A percentile compares a stretch with the other conserved stretches of the same genome.
These are phyloP conservation scores for Claviceps pazoutovae DNA, from an alignment of 2,329 filamentous ascomycete species.

Conservation along the genomic window DNA sequence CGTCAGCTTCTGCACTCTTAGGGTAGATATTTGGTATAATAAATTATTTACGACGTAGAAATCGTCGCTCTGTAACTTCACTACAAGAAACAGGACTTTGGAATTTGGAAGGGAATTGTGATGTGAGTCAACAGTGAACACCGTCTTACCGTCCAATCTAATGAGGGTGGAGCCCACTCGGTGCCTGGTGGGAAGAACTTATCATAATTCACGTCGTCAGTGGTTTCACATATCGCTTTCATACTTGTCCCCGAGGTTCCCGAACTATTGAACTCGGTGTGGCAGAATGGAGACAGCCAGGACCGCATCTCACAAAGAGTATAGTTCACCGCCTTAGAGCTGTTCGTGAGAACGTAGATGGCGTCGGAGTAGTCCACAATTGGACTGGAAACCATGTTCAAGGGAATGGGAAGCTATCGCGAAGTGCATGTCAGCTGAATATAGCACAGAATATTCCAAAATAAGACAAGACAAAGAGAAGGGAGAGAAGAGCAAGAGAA, in stretches of 20 bases:
- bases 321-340: conserved; percentile 30
- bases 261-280: conserved; percentile 44
- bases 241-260: conserved; percentile 45
- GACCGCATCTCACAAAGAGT: conserved; percentile 55
- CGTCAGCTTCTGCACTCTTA: not conserved
- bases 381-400: conserved; percentile 53
- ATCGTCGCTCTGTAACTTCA: too few relatives aligned
- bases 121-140: not conserved
- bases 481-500: too few relatives aligned
- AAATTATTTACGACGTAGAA: not conserved
- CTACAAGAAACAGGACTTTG: not conserved
- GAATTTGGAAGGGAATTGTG: not conserved
- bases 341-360: conserved; percentile 53
- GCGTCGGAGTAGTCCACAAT: conserved; percentile 29
- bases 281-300: conserved; percentile 50
- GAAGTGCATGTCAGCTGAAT: not conserved
- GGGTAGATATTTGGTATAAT: not conserved
- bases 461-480: not conserved
- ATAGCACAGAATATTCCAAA: not conserved
- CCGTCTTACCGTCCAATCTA: conserved; percentile 34
- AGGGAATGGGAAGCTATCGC: conserved; percentile 38
- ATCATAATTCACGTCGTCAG: conserved; percentile 39
- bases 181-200: conserved; percentile 22
- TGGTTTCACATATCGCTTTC: conserved; percentile 46
- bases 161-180: conserved; percentile 18